Conservation (phyloP, 768 basidiomycete species). For the Amanita phalloides region DNA sequence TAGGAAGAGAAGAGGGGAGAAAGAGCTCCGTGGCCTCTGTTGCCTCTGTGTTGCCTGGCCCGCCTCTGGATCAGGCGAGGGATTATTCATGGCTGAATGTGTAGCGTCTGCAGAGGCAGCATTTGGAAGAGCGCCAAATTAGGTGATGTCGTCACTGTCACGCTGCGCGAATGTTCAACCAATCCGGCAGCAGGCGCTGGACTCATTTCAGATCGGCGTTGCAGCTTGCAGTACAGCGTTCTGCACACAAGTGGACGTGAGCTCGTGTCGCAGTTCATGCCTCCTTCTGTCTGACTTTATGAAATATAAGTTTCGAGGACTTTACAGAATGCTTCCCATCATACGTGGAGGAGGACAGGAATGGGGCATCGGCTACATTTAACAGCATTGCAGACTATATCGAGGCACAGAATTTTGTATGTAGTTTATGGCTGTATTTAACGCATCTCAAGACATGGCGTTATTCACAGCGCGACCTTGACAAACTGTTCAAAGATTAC, state of each 20-base stretch:
- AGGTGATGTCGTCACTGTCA: neutral
- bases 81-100: slow-evolving; percentile 14
- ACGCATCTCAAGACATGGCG: neutral
- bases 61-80: slow-evolving; percentile 27
- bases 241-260: slow-evolving; percentile 51
- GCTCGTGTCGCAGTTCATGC: slow-evolving; percentile 10
- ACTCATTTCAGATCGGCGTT: slow-evolving; percentile 46
- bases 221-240: slow-evolving; percentile 42
- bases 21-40: slow-evolving; percentile 39
- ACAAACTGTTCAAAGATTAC: slow-evolving; percentile 60
- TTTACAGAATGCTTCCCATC: slow-evolving; percentile 57
- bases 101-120: slow-evolving; percentile 9
- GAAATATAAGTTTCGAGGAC: slow-evolving; percentile 34
- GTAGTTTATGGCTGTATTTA: slow-evolving; percentile 13
- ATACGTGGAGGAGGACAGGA: slow-evolving; percentile 56
- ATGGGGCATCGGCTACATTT: slow-evolving; percentile 47
- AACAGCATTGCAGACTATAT: slow-evolving; percentile 64
- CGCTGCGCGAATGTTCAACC: slow-evolving; percentile 25
- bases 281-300: neutral
- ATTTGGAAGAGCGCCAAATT: neutral
- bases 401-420: slow-evolving; percentile 47
- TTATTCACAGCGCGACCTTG: slow-evolving; percentile 43
- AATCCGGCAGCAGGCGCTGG: slow-evolving; percentile 43
- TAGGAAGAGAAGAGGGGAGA: slow-evolving; percentile 67
- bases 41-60: slow-evolving; percentile 18